Conservation (phyloP, 2,329 filamentous ascomycete species). For the Fusarium xyrophilum region DNA sequence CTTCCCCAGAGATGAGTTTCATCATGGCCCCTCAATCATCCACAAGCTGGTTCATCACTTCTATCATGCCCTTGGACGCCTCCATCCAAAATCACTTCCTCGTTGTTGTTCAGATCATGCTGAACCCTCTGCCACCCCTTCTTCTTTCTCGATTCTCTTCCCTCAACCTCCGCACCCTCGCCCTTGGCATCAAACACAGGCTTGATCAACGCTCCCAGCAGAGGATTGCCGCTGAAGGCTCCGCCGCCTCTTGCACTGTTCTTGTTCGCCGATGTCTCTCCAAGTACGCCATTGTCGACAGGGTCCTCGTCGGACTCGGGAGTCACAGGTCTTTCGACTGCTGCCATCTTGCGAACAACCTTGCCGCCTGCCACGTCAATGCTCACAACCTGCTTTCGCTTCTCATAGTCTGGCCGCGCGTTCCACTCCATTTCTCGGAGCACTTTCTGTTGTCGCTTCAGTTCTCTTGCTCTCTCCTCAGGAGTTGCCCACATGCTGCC, state of each 20-base stretch:
- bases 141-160: slow-evolving; percentile 53
- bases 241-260: slow-evolving; percentile 52
- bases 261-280: slow-evolving; percentile 48
- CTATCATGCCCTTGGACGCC: slow-evolving; percentile 55
- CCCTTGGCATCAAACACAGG: slow-evolving; percentile 65
- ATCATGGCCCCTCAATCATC: slow-evolving; percentile 18
- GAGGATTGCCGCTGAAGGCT: slow-evolving; percentile 72
- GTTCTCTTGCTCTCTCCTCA: slow-evolving; percentile 79
- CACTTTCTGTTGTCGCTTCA: slow-evolving; percentile 85
- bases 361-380: slow-evolving; percentile 82
- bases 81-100: slow-evolving; percentile 65
- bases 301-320: slow-evolving; percentile 55
- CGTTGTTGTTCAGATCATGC: slow-evolving; percentile 65
- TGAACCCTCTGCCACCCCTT: slow-evolving; percentile 66
- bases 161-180: slow-evolving; percentile 52
- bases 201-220: slow-evolving; percentile 69
- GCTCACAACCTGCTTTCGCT: slow-evolving; percentile 81
- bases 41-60: slow-evolving; percentile 51
- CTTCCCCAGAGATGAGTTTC: neutral
- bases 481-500: slow-evolving; percentile 81
- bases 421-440: slow-evolving; percentile 88
- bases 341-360: slow-evolving; percentile 75
- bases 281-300: slow-evolving; percentile 42
- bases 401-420: slow-evolving; percentile 85
- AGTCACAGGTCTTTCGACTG: slow-evolving; percentile 63